Base-by-base conservation (phyloP, 2,329 filamentous ascomycete genomes). In the Aureobasidium sp. region DNA sequence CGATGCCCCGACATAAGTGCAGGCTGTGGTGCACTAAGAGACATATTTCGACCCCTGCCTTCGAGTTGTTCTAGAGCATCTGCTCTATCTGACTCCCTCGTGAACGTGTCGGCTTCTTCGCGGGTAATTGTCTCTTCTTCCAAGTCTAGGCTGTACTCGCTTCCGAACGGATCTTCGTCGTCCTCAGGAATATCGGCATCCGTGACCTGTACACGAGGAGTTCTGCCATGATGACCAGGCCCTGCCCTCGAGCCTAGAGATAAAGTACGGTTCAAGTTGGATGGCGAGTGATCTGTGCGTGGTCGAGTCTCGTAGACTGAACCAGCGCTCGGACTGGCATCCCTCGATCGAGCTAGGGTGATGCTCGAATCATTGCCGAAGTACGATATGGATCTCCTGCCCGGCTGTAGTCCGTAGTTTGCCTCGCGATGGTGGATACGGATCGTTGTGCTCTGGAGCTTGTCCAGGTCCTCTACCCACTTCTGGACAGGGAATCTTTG, bases 401-500 rank as follows among this genome's bases (percentile, higher is more conserved):
- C 77, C 2, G 75, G 73, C 7, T 73, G 72, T 68, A 73, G 71
- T 70, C 71, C 73, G n/a, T 71, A 70, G 24, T 71, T 71, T 27
- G 69, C 51, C 37, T 68, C 68, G 5, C 67, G 68, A 7, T 59
- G 43, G 67, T 82, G 79, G 20, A 85, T 77, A 50, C 81, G 80
- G 68, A 87, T 87, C 0, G 84, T 79, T 10, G 81, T 83, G 15
- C 75, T 75, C 68, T 88, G 85, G 15, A 88, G 77, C 44, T 34
- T 83, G 64, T 86, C 84, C 12, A 87, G 74, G 64, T 85, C 83
- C 67, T 86, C 82, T 55, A 86, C 78, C 85, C 85, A 88, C 68
- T 87, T 84, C 6, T 82, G 82, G 13, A 88, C 84, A 15, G 85
- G 85, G 74, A 88, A 88, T 36, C 85, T 79, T 69, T 88, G 85